Base-by-base conservation (phyloP, 1,284 basidiomycete genomes). In the Austropuccinia psidii region DNA sequence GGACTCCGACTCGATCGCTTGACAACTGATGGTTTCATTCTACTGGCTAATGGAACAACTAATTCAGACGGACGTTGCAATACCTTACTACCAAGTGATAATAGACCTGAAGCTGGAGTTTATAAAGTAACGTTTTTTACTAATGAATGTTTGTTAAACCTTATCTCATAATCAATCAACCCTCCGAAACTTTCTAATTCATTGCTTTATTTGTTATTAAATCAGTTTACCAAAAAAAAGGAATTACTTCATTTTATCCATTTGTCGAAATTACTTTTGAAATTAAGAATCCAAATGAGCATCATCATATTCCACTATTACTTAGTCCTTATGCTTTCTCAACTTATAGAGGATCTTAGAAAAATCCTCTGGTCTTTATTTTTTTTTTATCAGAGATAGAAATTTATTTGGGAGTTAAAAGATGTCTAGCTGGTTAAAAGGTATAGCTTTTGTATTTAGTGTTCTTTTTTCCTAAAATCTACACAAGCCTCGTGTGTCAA, bases 271-370 rank as follows among this genome's bases (percentile, higher is more conserved):
- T 79, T 50, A 76, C 79, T 21, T 80, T 80, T 74, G 78, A 79
- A 60, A 76, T 80, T 72, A 77, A 77, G 61, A 75, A 76, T 24
- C 69, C 77, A 0, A 74, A 76, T 24, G 78, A 79, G 64, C 79
- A 80, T 68, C 78, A 80, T 62, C 79, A 78, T 72, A 89, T 97
- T 75, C 93, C 93, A 0, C 84, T 97, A 17, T 82, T 97, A 33
- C 88, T 97, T 78, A 93, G 90, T 80, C 93, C 93, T 6, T 93
- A 89, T 82, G 90, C 90, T 0, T 97, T 89, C 81, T 93, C 93
- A 19, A 95, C 93, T 6, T 95, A 95, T 80, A 85, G 91, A 76
- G 93, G 93, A 7, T 76, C 75, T 68, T 77, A 67, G n/a, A n/a
- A n/a, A n/a, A n/a, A n/a, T n/a, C n/a, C n/a, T n/a, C n/a, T n/a